These are phyloP conservation scores for Boletus speciosus DNA, from an alignment of 768 basidiomycete species.

Conservation along the genomic window DNA sequence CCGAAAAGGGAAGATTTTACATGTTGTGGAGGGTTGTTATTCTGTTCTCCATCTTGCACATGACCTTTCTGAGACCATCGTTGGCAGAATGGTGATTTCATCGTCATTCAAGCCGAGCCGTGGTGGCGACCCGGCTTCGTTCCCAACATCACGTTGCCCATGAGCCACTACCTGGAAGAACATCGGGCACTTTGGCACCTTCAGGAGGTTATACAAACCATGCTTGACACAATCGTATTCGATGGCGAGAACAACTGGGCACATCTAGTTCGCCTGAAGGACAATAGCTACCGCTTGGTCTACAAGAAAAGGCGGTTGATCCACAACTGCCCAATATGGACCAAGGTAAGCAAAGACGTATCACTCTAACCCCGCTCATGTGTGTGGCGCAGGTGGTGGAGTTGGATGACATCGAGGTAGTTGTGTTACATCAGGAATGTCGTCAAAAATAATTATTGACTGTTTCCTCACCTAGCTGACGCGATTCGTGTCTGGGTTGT, in stretches of 20 bases:
- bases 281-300: conserved; percentile 23
- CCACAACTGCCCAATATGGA: conserved; percentile 26
- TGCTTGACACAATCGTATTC: conserved; percentile 30
- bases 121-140: conserved; percentile 19
- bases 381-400: conserved; percentile 24
- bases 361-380: conserved; percentile 5
- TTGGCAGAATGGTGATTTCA: conserved; percentile 25
- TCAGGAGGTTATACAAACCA: conserved; percentile 32
- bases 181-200: conserved; percentile 20
- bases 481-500: conserved; percentile 16
- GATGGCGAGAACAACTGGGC: conserved; percentile 34
- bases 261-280: conserved; percentile 30
- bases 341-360: conserved; percentile 18
- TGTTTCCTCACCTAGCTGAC: conserved; percentile 20
- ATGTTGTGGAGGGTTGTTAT: conserved; percentile 26
- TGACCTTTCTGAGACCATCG: conserved; percentile 5
- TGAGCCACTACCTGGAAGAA: conserved; percentile 13
- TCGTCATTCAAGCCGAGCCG: conserved; percentile 31
- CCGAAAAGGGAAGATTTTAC: conserved; percentile 19
- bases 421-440: neutral
- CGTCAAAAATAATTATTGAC: neutral
- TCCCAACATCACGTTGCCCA: neutral
- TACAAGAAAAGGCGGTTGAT: conserved; percentile 25
- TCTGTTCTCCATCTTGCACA: neutral
- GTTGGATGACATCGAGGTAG: conserved; percentile 30